Conservation (phyloP, 768 basidiomycete genomes). For the Piloderma croceum region DNA sequence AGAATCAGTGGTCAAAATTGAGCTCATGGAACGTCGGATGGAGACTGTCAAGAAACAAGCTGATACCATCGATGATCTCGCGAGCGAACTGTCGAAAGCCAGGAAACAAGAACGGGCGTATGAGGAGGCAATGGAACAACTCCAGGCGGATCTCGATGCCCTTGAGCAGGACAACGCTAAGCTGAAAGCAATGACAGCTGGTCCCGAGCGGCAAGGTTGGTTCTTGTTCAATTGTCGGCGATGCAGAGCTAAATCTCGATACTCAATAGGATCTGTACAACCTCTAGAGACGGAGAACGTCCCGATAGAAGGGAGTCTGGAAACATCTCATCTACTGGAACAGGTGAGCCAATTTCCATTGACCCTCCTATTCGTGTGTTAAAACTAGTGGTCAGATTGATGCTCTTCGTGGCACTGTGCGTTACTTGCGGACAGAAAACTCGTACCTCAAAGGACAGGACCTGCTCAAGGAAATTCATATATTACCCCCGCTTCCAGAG, state of each 20-base stretch:
- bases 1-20: constrained; percentile 87
- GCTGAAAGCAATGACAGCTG: constrained; percentile 62
- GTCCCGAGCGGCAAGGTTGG: constrained; percentile 57
- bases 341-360: constrained; percentile 46
- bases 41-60: constrained; percentile 89
- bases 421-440: constrained; percentile 92
- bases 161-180: constrained; percentile 86
- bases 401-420: constrained; percentile 82
- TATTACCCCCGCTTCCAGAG: constrained; percentile 60
- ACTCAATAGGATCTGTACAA: constrained; percentile 42
- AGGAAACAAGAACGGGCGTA: constrained; percentile 86
- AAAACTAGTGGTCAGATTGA: constrained; percentile 59
- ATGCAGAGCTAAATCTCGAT: constrained; percentile 7
- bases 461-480: constrained; percentile 74
- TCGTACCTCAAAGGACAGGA: constrained; percentile 91
- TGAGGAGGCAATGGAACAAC: constrained; percentile 89
- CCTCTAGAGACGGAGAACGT: constrained; percentile 54
- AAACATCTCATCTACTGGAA: constrained; percentile 83
- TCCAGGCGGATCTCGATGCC: constrained; percentile 82
- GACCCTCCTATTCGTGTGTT: background rate
- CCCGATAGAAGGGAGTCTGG: constrained; percentile 73
- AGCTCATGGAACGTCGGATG: constrained; percentile 89
- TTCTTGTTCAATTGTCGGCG: background rate
- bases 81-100: constrained; percentile 71
- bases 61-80: constrained; percentile 76